These are phyloP conservation scores for Allomyces arbusculus DNA, from an alignment of 192 early-diverging fungal species.

Conservation along the genomic window DNA sequence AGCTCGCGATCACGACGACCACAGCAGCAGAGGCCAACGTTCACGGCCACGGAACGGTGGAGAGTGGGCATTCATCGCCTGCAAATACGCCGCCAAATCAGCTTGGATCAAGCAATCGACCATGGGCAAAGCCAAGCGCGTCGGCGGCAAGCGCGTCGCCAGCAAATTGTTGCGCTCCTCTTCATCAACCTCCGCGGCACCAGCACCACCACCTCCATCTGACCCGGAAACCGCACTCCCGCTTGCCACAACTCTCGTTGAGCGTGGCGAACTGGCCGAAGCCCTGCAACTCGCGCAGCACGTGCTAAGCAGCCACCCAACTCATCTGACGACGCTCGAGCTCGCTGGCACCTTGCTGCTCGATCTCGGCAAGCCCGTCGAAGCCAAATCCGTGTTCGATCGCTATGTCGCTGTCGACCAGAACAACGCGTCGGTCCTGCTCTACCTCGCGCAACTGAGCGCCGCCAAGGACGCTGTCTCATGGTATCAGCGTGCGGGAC, in stretches of 20 bases:
- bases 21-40: too few relatives aligned
- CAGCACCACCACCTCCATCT: neutral
- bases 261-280: too few relatives aligned
- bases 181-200: neutral
- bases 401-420: neutral
- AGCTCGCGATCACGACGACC: too few relatives aligned
- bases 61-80: too few relatives aligned
- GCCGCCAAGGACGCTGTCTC: constrained; percentile 16
- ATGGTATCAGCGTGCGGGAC: constrained; percentile 19
- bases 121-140: neutral
- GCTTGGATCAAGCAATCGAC: too few relatives aligned
- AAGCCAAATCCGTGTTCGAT: neutral
- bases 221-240: neutral
- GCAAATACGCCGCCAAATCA: too few relatives aligned
- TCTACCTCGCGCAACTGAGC: constrained; percentile 14
- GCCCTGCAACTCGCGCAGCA: neutral
- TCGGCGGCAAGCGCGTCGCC: neutral
- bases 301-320: neutral
- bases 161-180: neutral
- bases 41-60: too few relatives aligned
- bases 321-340: neutral
- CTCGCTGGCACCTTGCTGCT: neutral
- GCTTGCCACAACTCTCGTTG: neutral
- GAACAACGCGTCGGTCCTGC: neutral
- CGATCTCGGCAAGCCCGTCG: neutral